Evolutionary conservation across 2,329 filamentous ascomycete genomes (phyloP).

Genomic region (Bipolaris zeicola): DNA sequence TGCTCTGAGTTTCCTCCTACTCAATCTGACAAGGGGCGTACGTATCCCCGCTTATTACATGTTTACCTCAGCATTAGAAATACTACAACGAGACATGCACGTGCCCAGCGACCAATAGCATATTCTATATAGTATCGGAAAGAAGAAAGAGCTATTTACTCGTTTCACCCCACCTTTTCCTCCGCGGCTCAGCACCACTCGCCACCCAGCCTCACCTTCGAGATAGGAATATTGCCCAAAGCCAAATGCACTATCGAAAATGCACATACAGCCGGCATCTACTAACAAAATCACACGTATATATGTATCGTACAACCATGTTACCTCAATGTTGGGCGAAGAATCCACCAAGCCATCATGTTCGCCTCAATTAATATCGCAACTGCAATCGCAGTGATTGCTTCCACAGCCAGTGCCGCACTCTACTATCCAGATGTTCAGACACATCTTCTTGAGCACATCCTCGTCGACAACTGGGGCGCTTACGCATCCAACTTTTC

Average conservation of each 20-base stretch:
- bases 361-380: background rate
- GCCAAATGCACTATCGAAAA: background rate
- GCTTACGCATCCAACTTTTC: slow-evolving; percentile 23
- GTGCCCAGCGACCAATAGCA: background rate
- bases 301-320: background rate
- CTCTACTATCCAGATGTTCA: slow-evolving; percentile 13
- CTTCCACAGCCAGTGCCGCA: background rate
- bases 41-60: background rate
- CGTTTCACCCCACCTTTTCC: background rate
- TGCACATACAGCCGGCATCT: background rate
- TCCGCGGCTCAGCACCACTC: background rate
- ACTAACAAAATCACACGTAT: background rate
- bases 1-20: background rate
- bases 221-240: background rate
- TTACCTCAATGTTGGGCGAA: background rate
- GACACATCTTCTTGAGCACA: slow-evolving; percentile 19
- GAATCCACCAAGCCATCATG: background rate
- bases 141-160: background rate
- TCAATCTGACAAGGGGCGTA: background rate
- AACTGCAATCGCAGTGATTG: background rate
- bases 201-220: background rate
- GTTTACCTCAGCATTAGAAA: background rate
- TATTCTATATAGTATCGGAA: background rate
- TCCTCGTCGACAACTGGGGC: slow-evolving; percentile 24
- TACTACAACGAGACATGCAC: background rate